Conservation (phyloP, 2,329 filamentous ascomycete genomes). For the Myriosclerotinia scirpicola region DNA sequence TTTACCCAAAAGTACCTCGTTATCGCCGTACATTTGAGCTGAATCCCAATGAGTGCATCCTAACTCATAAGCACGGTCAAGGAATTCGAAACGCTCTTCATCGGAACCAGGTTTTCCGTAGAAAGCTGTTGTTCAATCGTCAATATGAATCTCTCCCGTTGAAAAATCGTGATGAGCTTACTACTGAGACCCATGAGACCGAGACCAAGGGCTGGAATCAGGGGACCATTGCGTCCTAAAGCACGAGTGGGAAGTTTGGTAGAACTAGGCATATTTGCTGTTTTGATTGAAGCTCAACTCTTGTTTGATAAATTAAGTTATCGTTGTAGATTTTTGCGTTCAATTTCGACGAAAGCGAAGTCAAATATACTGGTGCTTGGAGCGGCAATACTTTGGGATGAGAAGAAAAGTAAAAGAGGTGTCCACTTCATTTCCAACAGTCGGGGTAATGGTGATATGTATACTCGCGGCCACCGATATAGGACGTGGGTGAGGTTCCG, state of each 20-base stretch:
- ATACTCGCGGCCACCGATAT: conserved; percentile 15
- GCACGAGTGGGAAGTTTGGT: conserved; percentile 26
- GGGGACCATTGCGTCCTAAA: conserved; percentile 24
- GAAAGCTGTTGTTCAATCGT: conserved; percentile 14
- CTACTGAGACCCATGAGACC: conserved; percentile 27
- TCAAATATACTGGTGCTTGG: not conserved
- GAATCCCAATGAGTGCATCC: conserved; percentile 43
- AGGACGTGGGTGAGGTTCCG: conserved; percentile 9
- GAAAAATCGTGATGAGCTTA: not conserved
- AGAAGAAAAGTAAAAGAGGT: conserved; percentile 11
- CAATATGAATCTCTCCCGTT: not conserved
- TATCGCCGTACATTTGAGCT: conserved; percentile 41
- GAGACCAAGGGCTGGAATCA: conserved; percentile 26
- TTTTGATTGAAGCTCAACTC: not conserved
- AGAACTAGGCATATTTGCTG: conserved; percentile 19
- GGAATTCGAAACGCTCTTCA: conserved; percentile 41
- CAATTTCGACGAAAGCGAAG: not conserved
- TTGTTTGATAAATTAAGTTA: not conserved
- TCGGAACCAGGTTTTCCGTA: conserved; percentile 41
- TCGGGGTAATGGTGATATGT: conserved; percentile 20
- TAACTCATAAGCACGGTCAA: conserved; percentile 43
- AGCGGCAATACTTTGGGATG: not conserved
- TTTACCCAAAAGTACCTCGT: conserved; percentile 48
- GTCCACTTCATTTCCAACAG: not conserved
- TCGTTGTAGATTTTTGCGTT: not conserved